Evolutionary conservation across 2,329 filamentous ascomycete species (phyloP).

Genomic region (Ascochyta rabiei): DNA sequence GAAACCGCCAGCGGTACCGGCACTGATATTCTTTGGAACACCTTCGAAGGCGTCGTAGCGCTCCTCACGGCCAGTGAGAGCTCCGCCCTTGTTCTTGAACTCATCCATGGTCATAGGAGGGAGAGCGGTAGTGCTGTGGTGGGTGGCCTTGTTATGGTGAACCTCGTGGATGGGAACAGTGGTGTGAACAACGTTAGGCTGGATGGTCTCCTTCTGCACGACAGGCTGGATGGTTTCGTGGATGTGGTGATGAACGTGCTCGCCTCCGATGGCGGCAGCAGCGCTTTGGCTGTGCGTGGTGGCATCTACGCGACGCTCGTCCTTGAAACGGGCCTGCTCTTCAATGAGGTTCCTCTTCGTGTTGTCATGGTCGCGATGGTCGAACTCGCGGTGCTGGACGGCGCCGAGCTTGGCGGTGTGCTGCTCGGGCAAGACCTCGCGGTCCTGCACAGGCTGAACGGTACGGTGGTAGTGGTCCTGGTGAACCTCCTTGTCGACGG

Average conservation of each 20-base stretch:
- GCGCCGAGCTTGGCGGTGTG: conserved; percentile 65
- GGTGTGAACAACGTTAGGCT: conserved; percentile 72
- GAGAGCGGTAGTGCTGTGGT: conserved; percentile 68
- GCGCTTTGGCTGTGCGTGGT: conserved; percentile 57
- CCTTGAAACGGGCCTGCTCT: conserved; percentile 62
- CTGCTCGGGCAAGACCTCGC: conserved; percentile 65
- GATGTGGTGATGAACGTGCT: conserved; percentile 70
- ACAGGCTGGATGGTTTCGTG: conserved; percentile 75
- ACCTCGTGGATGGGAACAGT: conserved; percentile 75
- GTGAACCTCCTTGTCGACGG: conserved; percentile 71
- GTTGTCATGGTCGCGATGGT: conserved; percentile 63
- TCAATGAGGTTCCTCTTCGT: conserved; percentile 40
- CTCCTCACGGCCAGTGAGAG: conserved; percentile 60
- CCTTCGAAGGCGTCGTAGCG: conserved; percentile 67
- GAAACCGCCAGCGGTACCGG: conserved; percentile 27
- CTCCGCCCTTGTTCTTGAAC: conserved; percentile 64
- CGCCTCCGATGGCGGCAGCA: conserved; percentile 60
- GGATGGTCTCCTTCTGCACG: conserved; percentile 71
- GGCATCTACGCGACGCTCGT: conserved; percentile 55
- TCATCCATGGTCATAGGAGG: conserved; percentile 69
- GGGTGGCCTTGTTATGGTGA: conserved; percentile 69
- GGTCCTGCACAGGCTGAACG: conserved; percentile 66
- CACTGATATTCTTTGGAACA: conserved; percentile 60
- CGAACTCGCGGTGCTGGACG: conserved; percentile 65
- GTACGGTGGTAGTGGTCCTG: conserved; percentile 76